Percentiles rank a stretch among this genome's conserved stretches.
Evolutionary conservation across 2,329 filamentous ascomycete species (phyloP).

Genomic region (Hypoxylon sp.): DNA sequence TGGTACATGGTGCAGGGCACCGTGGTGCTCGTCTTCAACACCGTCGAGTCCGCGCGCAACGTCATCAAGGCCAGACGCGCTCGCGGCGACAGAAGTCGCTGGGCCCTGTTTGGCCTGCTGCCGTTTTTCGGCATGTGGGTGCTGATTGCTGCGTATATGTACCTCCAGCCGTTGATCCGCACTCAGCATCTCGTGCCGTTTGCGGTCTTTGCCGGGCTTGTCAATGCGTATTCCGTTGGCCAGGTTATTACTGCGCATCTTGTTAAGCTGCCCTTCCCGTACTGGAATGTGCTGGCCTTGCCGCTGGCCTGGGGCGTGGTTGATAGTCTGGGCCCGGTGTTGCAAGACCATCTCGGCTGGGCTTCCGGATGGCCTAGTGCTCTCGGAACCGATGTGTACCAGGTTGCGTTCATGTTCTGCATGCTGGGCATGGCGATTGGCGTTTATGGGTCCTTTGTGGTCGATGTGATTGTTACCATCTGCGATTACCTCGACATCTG

Average conservation of each 20-base stretch:
- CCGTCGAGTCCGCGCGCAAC: conserved; percentile 81
- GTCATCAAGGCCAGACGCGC: conserved; percentile 85
- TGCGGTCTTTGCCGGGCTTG: conserved; percentile 85
- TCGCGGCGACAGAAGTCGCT: conserved; percentile 78
- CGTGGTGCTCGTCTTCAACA: conserved; percentile 87
- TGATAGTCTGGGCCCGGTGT: conserved; percentile 81
- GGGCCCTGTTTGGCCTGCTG: conserved; percentile 84
- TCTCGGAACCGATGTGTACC: conserved; percentile 83
- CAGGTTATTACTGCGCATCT: conserved; percentile 97
- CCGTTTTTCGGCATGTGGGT: conserved; percentile 86
- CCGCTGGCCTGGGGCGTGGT: conserved; percentile 84
- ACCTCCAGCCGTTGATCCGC: conserved; percentile 87
- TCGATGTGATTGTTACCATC: conserved; percentile 96
- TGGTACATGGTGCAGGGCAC: conserved; percentile 93
- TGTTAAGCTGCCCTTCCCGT: conserved; percentile 88
- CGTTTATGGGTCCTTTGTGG: conserved; percentile 97
- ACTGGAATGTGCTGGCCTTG: conserved; percentile 86
- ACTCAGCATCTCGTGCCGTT: conserved; percentile 90
- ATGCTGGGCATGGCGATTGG: conserved; percentile 88
- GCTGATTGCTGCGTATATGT: conserved; percentile 83
- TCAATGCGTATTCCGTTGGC: conserved; percentile 96
- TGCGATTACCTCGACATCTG: conserved; percentile 99
- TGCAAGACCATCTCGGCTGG: conserved; percentile 73
- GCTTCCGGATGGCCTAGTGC: conserved; percentile 80
- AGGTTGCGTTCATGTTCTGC: conserved; percentile 91